Evolutionary conservation across 1,284 basidiomycete genomes (phyloP), one percentile per base, ranked within the genome.

Genomic region (Flammula alnicola): DNA sequence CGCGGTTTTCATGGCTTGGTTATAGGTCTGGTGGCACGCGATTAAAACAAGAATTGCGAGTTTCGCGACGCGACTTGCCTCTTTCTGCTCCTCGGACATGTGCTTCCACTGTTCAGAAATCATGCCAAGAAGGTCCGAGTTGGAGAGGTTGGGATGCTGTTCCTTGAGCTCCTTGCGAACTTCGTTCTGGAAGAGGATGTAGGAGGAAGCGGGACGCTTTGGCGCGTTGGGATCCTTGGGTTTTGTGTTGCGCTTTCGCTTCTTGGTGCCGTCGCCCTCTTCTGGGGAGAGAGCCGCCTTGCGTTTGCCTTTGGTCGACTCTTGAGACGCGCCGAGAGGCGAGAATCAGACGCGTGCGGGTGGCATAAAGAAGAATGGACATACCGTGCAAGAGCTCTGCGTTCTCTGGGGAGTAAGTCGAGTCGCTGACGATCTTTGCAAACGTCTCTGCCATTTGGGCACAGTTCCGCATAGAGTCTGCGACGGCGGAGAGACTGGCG

Each of bases 181-280:
- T 35, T 92, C 88, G 68, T 98, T 98, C 72, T 98, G 96, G 80
- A 91, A 99, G 61, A 97, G 78, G 66, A 99, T 85, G 76, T 98
- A 99, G 14, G 95, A 95, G 14, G 93, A 93, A 16, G 95, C 82
- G 20, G 96, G 94, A 12, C 94, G 86, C 72, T 97, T 98, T 33
- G 96, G 96, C 50, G 93, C 93, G 67, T 94, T 89, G 27, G 94
- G 94, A 67, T 99, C 95, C 68, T 86, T 93, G 49, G 72, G 69
- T 61, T 86, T 87, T 64, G 64, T 69, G 47, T 51, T 61, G 52
- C 83, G 88, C 63, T 78, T 84, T 43, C 75, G 75, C 56, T 76
- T 78, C 51, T 64, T 59, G 44, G 62, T 51, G 31, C 63, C 73
- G 1, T 72, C 75, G 7, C 63, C 75, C 4, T 74, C 79, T 19